phyloP scores from a whole-genome alignment of 192 early-diverging fungal genomes.

The Endogone sp. region DNA sequence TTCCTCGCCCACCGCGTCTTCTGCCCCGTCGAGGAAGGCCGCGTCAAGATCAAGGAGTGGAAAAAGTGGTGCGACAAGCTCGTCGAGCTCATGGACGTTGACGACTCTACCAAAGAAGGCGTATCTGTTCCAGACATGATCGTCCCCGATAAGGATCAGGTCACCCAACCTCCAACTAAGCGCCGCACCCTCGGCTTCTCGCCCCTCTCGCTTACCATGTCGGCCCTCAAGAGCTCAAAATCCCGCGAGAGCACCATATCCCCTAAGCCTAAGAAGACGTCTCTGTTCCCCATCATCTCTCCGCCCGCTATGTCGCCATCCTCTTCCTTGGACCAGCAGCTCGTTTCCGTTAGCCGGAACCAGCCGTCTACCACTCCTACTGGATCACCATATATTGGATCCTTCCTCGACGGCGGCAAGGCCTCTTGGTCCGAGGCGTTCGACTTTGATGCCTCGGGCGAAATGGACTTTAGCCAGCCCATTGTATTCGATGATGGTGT shows the following conservation, averaged over 20 bases:
- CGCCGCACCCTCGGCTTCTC: conserved; percentile 8
- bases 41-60: conserved; percentile 22
- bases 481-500: conserved; percentile 9
- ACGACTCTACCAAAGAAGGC: not conserved
- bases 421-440: conserved; percentile 13
- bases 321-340: not conserved
- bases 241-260: conserved; percentile 4
- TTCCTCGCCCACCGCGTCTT: conserved; percentile 62
- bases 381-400: not conserved
- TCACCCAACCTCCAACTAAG: conserved; percentile 4
- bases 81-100: conserved; percentile 12
- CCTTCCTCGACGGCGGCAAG: not conserved
- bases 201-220: conserved; percentile 6
- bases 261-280: conserved; percentile 2
- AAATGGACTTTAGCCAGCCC: conserved; percentile 15
- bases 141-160: not conserved
- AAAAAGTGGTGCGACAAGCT: conserved; percentile 21
- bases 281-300: conserved; percentile 8
- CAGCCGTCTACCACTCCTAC: not conserved
- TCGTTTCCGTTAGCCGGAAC: not conserved
- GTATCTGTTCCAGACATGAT: no score
- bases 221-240: conserved; percentile 6
- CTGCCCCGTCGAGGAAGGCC: conserved; percentile 32
- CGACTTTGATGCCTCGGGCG: conserved; percentile 5
- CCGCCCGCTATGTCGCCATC: conserved; percentile 1